These are phyloP conservation scores for Penstemon eatonii DNA, from an alignment of 257 asterid genomes.

Conservation along the genomic window DNA sequence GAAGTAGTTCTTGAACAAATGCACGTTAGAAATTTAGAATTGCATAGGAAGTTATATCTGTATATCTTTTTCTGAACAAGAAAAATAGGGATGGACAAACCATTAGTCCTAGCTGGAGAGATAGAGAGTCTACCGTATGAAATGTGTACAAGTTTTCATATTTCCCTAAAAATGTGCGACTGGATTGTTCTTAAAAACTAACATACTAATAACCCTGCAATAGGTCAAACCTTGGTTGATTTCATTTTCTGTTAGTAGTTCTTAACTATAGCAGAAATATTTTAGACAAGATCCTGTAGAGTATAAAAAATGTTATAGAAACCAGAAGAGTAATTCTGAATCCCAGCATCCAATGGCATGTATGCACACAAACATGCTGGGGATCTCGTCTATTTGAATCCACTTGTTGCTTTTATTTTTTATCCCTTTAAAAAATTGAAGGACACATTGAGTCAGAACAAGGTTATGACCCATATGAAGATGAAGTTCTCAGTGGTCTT, in stretches of 20 bases:
- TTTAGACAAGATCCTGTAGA: neutral
- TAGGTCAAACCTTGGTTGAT: neutral
- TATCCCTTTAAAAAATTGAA: conserved; percentile 10
- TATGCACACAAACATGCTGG: neutral
- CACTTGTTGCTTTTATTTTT: conserved; percentile 19
- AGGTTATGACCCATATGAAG: conserved; percentile 7
- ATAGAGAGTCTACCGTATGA: conserved; percentile 1
- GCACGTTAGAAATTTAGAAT: conserved; percentile 9
- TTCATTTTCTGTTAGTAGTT: conserved; percentile 16
- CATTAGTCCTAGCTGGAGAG: neutral
- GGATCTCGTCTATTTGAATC: conserved; percentile 14
- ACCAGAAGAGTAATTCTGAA: neutral
- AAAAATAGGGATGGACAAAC: neutral
- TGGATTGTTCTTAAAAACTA: neutral
- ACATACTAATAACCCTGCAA: neutral
- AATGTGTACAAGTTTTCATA: neutral
- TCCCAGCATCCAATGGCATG: conserved; percentile 1
- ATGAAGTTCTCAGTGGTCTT: conserved; percentile 13
- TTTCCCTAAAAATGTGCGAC: conserved; percentile 7
- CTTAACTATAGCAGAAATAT: neutral
- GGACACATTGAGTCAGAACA: neutral
- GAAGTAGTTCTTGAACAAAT: neutral
- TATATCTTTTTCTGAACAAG: neutral
- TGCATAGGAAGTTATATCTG: neutral
- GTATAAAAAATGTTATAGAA: neutral